phyloP scores from a whole-genome alignment of 371 early-diverging fungal species.

The Syncephalastrum racemosum region DNA sequence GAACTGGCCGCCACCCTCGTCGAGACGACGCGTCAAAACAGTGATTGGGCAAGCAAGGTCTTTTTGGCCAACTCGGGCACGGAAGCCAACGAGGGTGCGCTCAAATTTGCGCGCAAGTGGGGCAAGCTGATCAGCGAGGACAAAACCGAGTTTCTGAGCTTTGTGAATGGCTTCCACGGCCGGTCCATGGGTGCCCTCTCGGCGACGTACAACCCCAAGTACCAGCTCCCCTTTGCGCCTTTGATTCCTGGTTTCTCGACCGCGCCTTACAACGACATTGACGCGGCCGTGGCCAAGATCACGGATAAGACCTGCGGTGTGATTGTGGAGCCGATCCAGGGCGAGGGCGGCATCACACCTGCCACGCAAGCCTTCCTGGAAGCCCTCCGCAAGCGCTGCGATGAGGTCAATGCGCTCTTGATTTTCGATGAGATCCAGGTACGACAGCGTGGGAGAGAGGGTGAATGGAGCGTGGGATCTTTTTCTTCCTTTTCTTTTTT shows the following conservation, averaged over 20 bases:
- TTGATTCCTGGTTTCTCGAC: constrained; percentile 83
- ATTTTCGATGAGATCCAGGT: constrained; percentile 97
- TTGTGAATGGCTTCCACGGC: constrained; percentile 92
- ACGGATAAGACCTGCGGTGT: constrained; percentile 86
- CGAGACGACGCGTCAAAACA: constrained; percentile 52
- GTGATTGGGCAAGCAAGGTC: constrained; percentile 56
- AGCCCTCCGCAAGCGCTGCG: constrained; percentile 74
- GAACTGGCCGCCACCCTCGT: constrained; percentile 72
- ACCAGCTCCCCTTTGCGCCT: constrained; percentile 90
- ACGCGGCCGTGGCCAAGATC: constrained; percentile 54
- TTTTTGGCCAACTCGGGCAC: constrained; percentile 93
- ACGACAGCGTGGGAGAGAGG: constrained; percentile 6
- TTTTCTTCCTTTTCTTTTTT: background rate
- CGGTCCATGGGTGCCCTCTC: constrained; percentile 92
- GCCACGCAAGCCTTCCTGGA: constrained; percentile 73
- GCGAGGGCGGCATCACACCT: constrained; percentile 89
- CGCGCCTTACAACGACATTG: constrained; percentile 71
- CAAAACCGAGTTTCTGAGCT: constrained; percentile 72
- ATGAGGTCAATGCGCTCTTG: constrained; percentile 80
- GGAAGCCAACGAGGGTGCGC: constrained; percentile 88
- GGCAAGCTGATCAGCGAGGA: constrained; percentile 59
- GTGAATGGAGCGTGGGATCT: no score
- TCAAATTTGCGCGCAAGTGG: constrained; percentile 94
- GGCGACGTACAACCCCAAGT: constrained; percentile 88
- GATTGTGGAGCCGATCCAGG: constrained; percentile 95